Conservation (phyloP, 768 basidiomycete species). For the Asterophora lycoperdoides region DNA sequence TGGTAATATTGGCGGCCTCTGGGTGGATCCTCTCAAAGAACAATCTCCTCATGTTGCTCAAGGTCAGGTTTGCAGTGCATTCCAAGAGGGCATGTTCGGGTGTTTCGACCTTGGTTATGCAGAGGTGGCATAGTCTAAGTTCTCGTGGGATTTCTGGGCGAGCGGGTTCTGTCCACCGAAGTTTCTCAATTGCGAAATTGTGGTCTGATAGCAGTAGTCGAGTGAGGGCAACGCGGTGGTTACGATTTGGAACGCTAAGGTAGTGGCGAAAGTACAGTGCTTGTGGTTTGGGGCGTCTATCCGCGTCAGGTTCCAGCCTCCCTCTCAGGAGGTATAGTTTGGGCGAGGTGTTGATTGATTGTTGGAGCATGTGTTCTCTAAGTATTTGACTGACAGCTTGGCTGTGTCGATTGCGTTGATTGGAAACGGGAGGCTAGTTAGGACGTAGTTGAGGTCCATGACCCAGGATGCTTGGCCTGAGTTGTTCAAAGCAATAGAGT, state of each 20-base stretch:
- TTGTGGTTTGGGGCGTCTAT: neutral
- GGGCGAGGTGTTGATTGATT: neutral
- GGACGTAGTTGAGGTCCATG: neutral
- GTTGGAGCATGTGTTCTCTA: too few species aligned
- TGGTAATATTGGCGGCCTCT: too few species aligned
- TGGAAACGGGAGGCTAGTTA: too few species aligned
- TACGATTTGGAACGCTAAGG: neutral
- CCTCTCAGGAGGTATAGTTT: conserved; percentile 1
- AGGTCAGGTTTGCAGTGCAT: too few species aligned
- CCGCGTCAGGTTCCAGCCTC: neutral
- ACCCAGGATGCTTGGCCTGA: neutral
- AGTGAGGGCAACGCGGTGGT: neutral
- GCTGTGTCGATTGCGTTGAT: too few species aligned
- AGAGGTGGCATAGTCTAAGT: too few species aligned
- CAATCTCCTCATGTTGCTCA: too few species aligned
- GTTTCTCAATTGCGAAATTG: neutral
- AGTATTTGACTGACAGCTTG: too few species aligned
- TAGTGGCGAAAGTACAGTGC: neutral
- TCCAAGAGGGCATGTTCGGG: too few species aligned
- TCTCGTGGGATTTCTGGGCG: neutral
- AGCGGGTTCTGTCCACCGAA: neutral
- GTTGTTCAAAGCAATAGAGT: neutral
- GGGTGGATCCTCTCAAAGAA: too few species aligned
- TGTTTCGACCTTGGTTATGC: too few species aligned
- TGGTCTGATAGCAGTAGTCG: neutral